Evolutionary conservation across 2,329 filamentous ascomycete genomes (phyloP), one percentile per base, ranked within the genome.

Genomic region (Stagonosporopsis chrysanthemi): DNA sequence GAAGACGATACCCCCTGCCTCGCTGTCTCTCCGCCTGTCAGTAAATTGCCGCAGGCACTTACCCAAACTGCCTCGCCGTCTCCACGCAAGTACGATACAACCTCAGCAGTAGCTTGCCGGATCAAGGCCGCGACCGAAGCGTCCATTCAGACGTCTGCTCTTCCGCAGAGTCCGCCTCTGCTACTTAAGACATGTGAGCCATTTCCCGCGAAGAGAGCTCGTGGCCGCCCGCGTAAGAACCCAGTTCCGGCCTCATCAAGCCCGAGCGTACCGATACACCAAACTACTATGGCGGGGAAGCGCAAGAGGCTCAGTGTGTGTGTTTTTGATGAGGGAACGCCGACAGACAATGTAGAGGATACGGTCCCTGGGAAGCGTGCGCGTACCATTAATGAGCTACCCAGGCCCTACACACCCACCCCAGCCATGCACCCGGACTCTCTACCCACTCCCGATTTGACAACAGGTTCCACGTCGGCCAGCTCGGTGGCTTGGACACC

Each of bases 401-500:
- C n/a, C 4, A 41, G 29, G 15, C 47, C 38, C 4, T 29, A 15
- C 15, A 47, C 47, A 24, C 42, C 53, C 14, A 31, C 15, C 11
- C 6, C n/a, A 12, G n/a, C 28, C 6, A 9, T 12, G 2, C 12
- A 22, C 9, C 4, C 31, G 8, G 33, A 22, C 3, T 2, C 11
- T 12, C 26, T 28, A 19, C 12, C 14, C 22, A 42, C 38, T 11
- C 42, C 47, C 4, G 47, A 29, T 19, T 6, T 52, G 14, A 41
- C 41, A 12, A n/a, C n/a, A 7, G 19, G 36, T 12, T 39, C 36
- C 4, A 22, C 9, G 23, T 28, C 42, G 9, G 23, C 29, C 12
- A 47, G 22, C 11, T 52, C 53, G 7, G 38, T 42, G 11, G 43
- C 19, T 22, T 56, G 42, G 8, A 52, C 53, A 3, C 47, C 53